Conservation (phyloP, 768 basidiomycete species). For the Termitomyces sp. region DNA sequence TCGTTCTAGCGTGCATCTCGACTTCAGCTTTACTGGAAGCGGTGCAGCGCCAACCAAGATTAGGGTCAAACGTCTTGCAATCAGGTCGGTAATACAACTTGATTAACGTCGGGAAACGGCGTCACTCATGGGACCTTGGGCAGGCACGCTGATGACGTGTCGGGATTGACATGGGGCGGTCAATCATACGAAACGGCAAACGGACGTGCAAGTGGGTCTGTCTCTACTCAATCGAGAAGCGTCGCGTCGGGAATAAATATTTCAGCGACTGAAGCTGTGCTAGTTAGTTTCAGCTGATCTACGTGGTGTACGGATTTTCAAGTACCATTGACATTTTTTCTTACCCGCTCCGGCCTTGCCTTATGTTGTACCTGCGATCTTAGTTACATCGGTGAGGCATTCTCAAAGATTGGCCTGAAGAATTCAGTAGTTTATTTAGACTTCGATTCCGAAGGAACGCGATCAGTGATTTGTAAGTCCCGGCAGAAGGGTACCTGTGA, state of each 20-base stretch:
- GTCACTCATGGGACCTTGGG: neutral
- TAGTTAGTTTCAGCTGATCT: conserved; percentile 21
- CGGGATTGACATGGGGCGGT: conserved; percentile 53
- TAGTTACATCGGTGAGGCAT: too few species aligned
- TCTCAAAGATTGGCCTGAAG: neutral
- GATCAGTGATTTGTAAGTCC: neutral
- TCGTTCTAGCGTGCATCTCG: conserved; percentile 35
- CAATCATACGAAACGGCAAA: conserved; percentile 49
- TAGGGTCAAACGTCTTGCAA: conserved; percentile 41
- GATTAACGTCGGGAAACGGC: neutral
- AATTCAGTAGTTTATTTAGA: neutral
- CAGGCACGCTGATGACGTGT: conserved; percentile 44
- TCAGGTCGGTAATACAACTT: conserved; percentile 29
- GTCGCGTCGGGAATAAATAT: conserved; percentile 38
- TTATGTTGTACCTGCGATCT: neutral
- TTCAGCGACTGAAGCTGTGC: conserved; percentile 39
- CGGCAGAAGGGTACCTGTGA: neutral
- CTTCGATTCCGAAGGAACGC: neutral
- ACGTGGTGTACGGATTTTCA: neutral
- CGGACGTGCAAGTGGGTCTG: conserved; percentile 32
- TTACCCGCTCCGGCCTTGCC: neutral
- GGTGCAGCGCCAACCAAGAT: conserved; percentile 22
- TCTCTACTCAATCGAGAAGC: conserved; percentile 19
- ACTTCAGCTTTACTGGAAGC: conserved; percentile 29
- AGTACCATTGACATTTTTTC: neutral